Evolutionary conservation across 768 basidiomycete genomes (phyloP), one percentile per base, ranked within the genome.

Genomic region (Boletellus emodensis): DNA sequence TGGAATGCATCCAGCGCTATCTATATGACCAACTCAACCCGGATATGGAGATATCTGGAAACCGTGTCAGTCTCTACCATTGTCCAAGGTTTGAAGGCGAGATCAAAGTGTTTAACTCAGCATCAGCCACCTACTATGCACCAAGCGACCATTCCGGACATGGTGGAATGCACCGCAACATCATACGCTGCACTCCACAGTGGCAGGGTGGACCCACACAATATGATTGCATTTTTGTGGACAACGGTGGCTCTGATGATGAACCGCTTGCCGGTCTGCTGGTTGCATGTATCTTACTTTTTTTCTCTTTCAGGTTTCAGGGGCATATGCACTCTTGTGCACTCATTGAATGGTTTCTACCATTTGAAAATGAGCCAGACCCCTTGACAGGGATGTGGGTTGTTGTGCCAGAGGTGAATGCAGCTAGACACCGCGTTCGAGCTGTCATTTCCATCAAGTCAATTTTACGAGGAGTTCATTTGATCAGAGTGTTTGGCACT

Each of bases 381-480:
- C 10, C 40, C 7, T 53, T 44, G 14, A 69, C 57, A 0, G 62
- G 65, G 0, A 62, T 68, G 60, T 69, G 65, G 66, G 45, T 61
- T 11, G 61, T 64, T 2, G 40, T 54, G 17, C 68, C 64, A 20
- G 66, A 70, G 15, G 41, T 61, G 30, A 47, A 57, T 40, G 44
- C 28, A 28, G 11, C 43, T 30, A 48, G 52, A 11, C n/a, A 53
- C 10, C 48, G 4, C 12, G 17, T 39, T 8, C 14, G 55, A 15
- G 32, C 46, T 11, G 44, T 68, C 9, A 56, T 68, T 40, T 60
- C 60, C 39, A 17, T 65, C 11, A 56, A 66, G 40, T 42, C 45
- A 26, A 61, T 67, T 40, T n/a, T 61, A 13, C 54, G 54, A 9
- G 39, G 45, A 39, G 58, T 57, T 36, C 62, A 64, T 47, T 41